Evolutionary conservation across 2,329 filamentous ascomycete genomes (phyloP), one percentile per base, ranked within the genome.

Genomic region (Colletotrichum horii): DNA sequence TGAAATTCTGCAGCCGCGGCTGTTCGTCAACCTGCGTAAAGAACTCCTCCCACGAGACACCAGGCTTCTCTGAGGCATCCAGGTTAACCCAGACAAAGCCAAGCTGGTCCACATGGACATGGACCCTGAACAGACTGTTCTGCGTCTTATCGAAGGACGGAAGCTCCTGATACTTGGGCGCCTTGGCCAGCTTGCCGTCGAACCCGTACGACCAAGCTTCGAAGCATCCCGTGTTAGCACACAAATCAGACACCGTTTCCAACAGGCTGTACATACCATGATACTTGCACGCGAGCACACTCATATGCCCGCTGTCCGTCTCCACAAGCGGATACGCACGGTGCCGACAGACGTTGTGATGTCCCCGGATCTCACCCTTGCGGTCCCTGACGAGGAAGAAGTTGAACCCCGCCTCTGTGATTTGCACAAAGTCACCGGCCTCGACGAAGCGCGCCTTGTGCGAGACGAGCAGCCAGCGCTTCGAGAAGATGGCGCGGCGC

Each of bases 401-500:
- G 56, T 61, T 61, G 56, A 61, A 61, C n/a, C 58, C 58, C n/a
- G 28, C 58, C 58, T 61, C 58, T 0, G 58, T 61, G 19, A 61
- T 61, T 0, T 61, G 58, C 6, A 61, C 58, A 61, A 61, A 61
- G 58, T 61, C 28, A 78, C 87, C 76, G 8, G 74, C 36, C 6
- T 78, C 74, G 8, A 75, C 70, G 24, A 79, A 75, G 19, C 78
- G 74, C 6, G 70, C 61, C 48, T 56, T 73, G 62, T 79, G 81
- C 22, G 78, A 76, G 26, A 82, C 75, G 65, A 79, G 79, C 22
- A 83, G 60, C 82, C 82, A 84, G 66, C 79, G 80, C 76, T 81
- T 81, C 3, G 83, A 84, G 78, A 86, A 86, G 38, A 86, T 84
- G 15, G 85, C 82, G n/a, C 84, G 80, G 38, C 84, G 78, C 73